These are phyloP conservation scores for Metarhizium anisopliae DNA, from an alignment of 2,329 filamentous ascomycete genomes.

Conservation along the genomic window DNA sequence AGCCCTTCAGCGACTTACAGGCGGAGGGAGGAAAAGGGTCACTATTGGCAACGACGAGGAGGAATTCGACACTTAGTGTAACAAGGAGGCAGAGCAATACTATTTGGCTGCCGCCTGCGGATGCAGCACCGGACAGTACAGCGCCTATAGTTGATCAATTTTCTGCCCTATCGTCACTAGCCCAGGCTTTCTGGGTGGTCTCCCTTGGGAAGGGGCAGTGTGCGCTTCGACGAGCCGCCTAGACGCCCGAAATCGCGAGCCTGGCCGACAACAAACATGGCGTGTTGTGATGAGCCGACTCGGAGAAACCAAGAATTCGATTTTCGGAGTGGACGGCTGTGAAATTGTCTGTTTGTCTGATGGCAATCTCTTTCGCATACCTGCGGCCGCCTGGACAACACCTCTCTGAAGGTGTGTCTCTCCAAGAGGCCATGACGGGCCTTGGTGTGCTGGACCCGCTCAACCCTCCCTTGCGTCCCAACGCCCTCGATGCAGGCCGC, in stretches of 20 bases:
- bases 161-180: constrained; percentile 6
- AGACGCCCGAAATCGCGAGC: background rate
- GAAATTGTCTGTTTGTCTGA: constrained; percentile 23
- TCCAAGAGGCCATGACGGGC: constrained; percentile 1
- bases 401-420: constrained; percentile 2
- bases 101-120: constrained; percentile 11
- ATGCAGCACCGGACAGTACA: background rate
- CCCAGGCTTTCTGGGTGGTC: constrained; percentile 1
- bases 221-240: background rate
- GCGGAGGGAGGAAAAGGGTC: constrained; percentile 77
- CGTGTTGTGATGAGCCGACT: constrained; percentile 7
- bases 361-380: constrained; percentile 34
- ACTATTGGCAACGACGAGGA: constrained; percentile 68
- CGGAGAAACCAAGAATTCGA: constrained; percentile 19
- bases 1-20: constrained; percentile 78
- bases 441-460: constrained; percentile 19
- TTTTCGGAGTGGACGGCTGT: constrained; percentile 13
- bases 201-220: constrained; percentile 11
- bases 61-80: constrained; percentile 32
- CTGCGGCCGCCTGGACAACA: constrained; percentile 12
- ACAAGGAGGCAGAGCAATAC: constrained; percentile 7
- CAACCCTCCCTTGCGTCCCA: constrained; percentile 26
- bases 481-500: constrained; percentile 20
- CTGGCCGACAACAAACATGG: constrained; percentile 4
- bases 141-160: background rate